Evolutionary conservation across 1,284 basidiomycete species (phyloP), one percentile per base, ranked within the genome.

Genomic region (Austroboletus novae-zelandiae): DNA sequence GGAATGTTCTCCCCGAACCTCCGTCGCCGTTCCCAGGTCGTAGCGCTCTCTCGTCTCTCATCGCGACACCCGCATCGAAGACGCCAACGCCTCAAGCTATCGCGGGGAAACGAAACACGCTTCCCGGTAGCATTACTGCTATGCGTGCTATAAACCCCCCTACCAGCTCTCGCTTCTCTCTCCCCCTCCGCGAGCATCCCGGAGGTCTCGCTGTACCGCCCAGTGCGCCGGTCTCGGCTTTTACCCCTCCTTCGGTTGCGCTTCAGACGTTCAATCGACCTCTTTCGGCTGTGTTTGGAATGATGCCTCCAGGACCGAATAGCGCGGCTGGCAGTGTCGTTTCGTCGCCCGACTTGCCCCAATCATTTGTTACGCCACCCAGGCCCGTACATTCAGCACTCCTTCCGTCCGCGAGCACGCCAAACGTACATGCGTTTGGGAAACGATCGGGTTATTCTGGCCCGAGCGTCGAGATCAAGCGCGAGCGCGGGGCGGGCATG

Each of bases 351-450:
- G 65, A 66, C 9, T 45, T 56, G 0, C 27, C 45, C 2, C 59
- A 57, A 14, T 36, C 64, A 4, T 58, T 59, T n/a, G 48, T 57
- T 37, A 59, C 71, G 9, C 80, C 84, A 0, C 74, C 74, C 34
- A 87, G 85, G 3, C 86, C 88, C 0, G 83, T 87, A 9, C 86
- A 87, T 54, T 86, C 86, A 29, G 77, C 85, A 0, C 89, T 81
- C 62, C 75, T 83, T 0, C 67, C 76, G 14, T 71, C 74, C 2
- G 74, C 77, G 3, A 72, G 75, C 1, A 79, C 76, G 5, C 81
- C 84, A 1, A 72, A 76, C 52, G 76, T 78, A 23, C 80, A 84
- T 56, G 73, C 75, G 0, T 68, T 84, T 30, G 71, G 75, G 17
- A 74, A 73, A 14, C 70, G 78, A 56, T 64, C 69, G 20, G 70